Conservation (phyloP, 257 asterid species). For the Knoxia roxburghii region DNA sequence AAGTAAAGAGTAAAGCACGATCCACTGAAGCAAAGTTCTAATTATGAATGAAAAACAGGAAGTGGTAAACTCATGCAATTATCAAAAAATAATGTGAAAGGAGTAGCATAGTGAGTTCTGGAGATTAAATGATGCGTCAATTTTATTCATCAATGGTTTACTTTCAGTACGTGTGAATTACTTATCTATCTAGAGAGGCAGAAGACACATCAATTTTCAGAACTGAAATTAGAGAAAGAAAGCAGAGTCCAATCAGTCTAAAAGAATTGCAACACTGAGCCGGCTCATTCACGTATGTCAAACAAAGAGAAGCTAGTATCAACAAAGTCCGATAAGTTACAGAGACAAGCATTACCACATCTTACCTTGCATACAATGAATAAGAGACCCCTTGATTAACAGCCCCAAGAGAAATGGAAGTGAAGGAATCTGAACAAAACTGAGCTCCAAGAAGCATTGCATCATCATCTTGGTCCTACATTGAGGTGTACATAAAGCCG, state of each 20-base stretch:
- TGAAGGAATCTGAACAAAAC: conserved; percentile 84
- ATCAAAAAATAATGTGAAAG: not conserved
- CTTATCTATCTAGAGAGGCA: not conserved
- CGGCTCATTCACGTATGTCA: not conserved
- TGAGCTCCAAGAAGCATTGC: conserved; percentile 89
- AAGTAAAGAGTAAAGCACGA: not conserved
- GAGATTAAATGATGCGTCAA: not conserved
- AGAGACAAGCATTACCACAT: not conserved
- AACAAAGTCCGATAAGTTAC: conserved; percentile 10
- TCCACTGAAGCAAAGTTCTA: not conserved
- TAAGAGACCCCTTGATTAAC: conserved; percentile 46
- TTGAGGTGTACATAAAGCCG: conserved; percentile 1
- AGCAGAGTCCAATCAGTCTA: no score
- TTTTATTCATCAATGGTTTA: not conserved
- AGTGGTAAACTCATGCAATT: not conserved
- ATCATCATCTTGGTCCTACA: conserved; percentile 88
- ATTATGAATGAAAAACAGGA: not conserved
- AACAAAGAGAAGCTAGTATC: conserved; percentile 6
- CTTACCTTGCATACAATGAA: conserved; percentile 73
- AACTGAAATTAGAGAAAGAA: not conserved
- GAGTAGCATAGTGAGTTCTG: no score
- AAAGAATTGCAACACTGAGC: not conserved
- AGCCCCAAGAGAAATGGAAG: conserved; percentile 59
- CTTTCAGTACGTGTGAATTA: not conserved
- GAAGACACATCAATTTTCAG: not conserved